phyloP scores from a whole-genome alignment of 441 rosid genomes.

The Croton setiger region DNA sequence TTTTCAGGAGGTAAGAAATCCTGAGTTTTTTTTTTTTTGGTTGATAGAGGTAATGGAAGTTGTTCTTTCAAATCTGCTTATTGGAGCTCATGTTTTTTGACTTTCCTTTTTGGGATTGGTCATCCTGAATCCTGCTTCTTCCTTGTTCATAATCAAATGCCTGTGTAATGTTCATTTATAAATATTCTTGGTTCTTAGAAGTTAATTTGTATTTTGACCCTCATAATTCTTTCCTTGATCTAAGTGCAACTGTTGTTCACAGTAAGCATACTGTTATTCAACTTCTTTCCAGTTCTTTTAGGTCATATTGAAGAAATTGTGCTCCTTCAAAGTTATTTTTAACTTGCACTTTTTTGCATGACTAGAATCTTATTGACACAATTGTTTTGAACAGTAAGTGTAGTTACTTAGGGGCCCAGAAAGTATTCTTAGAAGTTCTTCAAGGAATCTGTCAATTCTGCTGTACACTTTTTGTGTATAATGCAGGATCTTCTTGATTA shows the following conservation, averaged over 20 bases:
- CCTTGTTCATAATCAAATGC: neutral
- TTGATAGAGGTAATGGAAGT: neutral
- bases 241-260: neutral
- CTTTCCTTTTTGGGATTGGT: neutral
- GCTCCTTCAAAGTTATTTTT: neutral
- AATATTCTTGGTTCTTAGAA: neutral
- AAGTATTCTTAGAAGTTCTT: neutral
- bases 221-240: neutral
- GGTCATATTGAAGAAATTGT: neutral
- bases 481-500: neutral
- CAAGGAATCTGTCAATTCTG: neutral
- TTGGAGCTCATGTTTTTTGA: neutral
- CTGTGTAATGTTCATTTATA: neutral
- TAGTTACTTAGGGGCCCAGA: constrained; percentile 3
- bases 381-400: neutral
- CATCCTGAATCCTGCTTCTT: neutral
- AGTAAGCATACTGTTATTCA: neutral
- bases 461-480: neutral
- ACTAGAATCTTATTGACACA: neutral
- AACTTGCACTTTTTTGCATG: neutral
- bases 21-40: neutral
- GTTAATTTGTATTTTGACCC: neutral
- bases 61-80: neutral
- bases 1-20: neutral
- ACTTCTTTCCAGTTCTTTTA: neutral